These are phyloP conservation scores for Lophiostoma macrostomum DNA, from an alignment of 495 filamentous ascomycete species.

Conservation along the genomic window DNA sequence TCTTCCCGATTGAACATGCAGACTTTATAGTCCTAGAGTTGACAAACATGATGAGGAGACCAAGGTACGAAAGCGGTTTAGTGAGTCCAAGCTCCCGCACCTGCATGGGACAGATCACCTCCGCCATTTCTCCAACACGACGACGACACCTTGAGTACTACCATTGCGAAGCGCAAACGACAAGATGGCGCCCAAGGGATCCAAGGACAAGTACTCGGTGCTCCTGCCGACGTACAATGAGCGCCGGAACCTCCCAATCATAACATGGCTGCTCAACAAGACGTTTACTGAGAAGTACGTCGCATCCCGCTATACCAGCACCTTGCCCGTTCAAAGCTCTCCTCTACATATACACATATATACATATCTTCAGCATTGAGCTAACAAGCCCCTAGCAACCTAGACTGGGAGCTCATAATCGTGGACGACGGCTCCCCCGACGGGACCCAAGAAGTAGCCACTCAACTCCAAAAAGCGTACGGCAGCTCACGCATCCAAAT, in stretches of 20 bases:
- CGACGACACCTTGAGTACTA: not conserved
- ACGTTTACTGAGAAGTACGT: constrained; percentile 80
- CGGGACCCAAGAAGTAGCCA: constrained; percentile 83
- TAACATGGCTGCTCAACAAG: constrained; percentile 85
- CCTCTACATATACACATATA: not conserved
- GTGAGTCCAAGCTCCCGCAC: not conserved
- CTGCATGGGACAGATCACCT: constrained; percentile 2
- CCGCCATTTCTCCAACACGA: not conserved
- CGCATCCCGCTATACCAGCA: not conserved
- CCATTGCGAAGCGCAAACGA: too few species aligned
- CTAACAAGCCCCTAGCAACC: constrained; percentile 56
- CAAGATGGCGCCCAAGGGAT: constrained; percentile 42
- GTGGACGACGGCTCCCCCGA: constrained; percentile 98
- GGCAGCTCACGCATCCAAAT: constrained; percentile 70
- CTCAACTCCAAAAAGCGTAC: constrained; percentile 85
- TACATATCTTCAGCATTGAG: too few species aligned
- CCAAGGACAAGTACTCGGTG: constrained; percentile 83
- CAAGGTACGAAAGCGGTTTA: too few species aligned
- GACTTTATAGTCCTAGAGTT: too few species aligned
- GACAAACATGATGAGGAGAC: too few species aligned
- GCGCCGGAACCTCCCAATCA: constrained; percentile 92
- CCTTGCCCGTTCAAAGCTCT: not conserved
- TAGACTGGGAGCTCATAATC: constrained; percentile 96
- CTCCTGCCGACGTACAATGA: constrained; percentile 99
- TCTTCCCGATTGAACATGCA: too few species aligned